Evolutionary conservation across 352 stramenopile species (phyloP).

Genomic region (Pythium aristosporum): DNA sequence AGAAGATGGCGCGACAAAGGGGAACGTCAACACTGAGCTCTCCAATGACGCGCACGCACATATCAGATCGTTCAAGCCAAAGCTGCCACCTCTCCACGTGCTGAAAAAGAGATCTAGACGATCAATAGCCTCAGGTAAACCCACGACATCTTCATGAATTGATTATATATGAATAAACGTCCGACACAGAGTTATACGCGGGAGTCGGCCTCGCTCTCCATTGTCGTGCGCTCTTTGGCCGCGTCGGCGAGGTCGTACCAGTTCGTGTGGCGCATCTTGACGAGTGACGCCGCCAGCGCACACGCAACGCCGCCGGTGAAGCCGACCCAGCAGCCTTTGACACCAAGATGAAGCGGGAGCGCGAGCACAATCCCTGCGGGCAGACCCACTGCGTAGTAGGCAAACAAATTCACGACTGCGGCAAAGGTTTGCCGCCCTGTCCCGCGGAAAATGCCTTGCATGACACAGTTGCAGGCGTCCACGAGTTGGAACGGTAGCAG

Average conservation of each 20-base stretch:
- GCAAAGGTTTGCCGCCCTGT: slow-evolving; percentile 58
- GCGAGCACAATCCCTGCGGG: slow-evolving; percentile 57
- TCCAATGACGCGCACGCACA: not conserved
- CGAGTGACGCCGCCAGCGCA: slow-evolving; percentile 6
- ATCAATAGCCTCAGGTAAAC: not conserved
- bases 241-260: slow-evolving; percentile 11
- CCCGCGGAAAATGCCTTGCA: slow-evolving; percentile 68
- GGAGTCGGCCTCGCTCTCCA: not conserved
- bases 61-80: slow-evolving; percentile 8
- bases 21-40: not conserved
- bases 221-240: slow-evolving; percentile 11
- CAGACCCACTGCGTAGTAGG: slow-evolving; percentile 77
- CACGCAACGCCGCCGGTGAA: slow-evolving; percentile 42
- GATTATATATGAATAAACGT: too few species aligned
- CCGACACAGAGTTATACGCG: not conserved
- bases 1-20: not conserved
- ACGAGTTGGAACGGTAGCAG: slow-evolving; percentile 49
- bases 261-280: slow-evolving; percentile 14
- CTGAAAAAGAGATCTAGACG: slow-evolving; percentile 18
- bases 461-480: slow-evolving; percentile 48
- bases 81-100: slow-evolving; percentile 19
- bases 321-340: slow-evolving; percentile 60
- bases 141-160: not conserved
- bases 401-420: slow-evolving; percentile 62
- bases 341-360: slow-evolving; percentile 43